Percentiles rank a stretch among this genome's conserved stretches.
These are phyloP conservation scores for Wallacemonas sp. DNA, from an alignment of 208 protist species.

Conservation along the genomic window DNA sequence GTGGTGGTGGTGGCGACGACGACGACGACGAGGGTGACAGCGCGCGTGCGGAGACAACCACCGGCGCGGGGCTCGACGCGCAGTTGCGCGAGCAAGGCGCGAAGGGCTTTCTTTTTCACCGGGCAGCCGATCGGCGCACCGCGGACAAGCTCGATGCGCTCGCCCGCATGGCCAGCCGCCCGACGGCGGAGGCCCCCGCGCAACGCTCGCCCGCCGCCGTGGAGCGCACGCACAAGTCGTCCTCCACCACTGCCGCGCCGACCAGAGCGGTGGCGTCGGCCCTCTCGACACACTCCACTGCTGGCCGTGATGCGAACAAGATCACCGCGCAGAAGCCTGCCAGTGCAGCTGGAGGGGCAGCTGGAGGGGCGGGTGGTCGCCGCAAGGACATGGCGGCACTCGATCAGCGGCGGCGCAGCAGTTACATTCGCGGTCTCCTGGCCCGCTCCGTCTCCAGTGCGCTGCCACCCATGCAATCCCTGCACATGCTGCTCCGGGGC, in stretches of 20 bases:
- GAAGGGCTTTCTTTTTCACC: constrained; percentile 1
- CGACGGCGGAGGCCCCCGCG: background rate
- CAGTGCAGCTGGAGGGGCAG: no score
- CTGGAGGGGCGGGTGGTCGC: no score
- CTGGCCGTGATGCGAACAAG: no score
- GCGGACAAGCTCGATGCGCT: constrained; percentile 10
- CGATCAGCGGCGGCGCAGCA: constrained; percentile 36
- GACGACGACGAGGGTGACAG: background rate
- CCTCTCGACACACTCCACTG: no score
- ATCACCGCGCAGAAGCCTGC: no score
- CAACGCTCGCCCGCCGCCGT: background rate
- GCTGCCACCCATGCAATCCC: constrained; percentile 24
- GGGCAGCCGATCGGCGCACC: background rate
- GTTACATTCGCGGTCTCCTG: constrained; percentile 67
- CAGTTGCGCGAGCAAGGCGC: constrained; percentile 1
- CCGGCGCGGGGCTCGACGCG: background rate
- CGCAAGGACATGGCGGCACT: constrained; percentile 1
- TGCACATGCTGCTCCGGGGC: constrained; percentile 56
- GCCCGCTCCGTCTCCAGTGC: constrained; percentile 33
- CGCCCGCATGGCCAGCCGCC: background rate
- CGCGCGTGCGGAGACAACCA: background rate
- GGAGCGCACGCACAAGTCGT: no score
- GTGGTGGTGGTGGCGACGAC: background rate
- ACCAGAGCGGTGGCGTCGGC: no score
- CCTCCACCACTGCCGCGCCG: no score